phyloP scores from a whole-genome alignment of 345 rosid species.

The Acer negundo region DNA sequence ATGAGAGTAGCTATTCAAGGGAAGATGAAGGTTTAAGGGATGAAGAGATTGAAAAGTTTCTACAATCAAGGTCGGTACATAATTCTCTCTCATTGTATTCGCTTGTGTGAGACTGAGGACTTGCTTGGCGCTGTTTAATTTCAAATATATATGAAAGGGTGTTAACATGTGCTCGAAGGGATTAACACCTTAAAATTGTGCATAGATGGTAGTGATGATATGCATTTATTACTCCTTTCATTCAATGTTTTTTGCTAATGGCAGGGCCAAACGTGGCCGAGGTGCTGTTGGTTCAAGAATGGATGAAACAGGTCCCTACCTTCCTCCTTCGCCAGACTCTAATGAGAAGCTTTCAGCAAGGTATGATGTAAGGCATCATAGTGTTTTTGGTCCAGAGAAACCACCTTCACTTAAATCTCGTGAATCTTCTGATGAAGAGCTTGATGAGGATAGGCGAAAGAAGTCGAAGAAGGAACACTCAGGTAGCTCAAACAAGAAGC shows the following conservation, averaged over 20 bases:
- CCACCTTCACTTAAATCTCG: conserved; percentile 32
- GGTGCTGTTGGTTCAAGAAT: conserved; percentile 90
- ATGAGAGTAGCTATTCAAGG: conserved; percentile 30
- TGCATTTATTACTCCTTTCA: too few species aligned
- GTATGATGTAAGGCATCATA: conserved; percentile 27
- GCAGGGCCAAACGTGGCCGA: conserved; percentile 82
- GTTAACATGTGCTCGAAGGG: too few species aligned
- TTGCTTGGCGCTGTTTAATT: not conserved
- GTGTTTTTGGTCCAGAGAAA: conserved; percentile 55
- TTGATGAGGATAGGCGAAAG: conserved; percentile 29
- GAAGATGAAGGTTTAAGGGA: conserved; percentile 67
- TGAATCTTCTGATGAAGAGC: conserved; percentile 46
- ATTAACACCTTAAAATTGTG: not conserved
- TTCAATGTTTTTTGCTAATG: conserved; percentile 7
- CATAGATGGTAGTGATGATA: not conserved
- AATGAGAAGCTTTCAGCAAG: conserved; percentile 31
- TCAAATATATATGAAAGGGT: not conserved
- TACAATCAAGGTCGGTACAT: conserved; percentile 63
- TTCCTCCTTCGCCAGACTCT: conserved; percentile 33
- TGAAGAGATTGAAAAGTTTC: conserved; percentile 73
- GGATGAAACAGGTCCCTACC: conserved; percentile 94
- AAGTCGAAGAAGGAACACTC: conserved; percentile 33
- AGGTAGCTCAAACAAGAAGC: conserved; percentile 45
- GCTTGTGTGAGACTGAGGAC: not conserved
- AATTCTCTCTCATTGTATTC: not conserved